Evolutionary conservation across 140 eudicot species (phyloP).

Genomic region (Stevia rebaudiana): DNA sequence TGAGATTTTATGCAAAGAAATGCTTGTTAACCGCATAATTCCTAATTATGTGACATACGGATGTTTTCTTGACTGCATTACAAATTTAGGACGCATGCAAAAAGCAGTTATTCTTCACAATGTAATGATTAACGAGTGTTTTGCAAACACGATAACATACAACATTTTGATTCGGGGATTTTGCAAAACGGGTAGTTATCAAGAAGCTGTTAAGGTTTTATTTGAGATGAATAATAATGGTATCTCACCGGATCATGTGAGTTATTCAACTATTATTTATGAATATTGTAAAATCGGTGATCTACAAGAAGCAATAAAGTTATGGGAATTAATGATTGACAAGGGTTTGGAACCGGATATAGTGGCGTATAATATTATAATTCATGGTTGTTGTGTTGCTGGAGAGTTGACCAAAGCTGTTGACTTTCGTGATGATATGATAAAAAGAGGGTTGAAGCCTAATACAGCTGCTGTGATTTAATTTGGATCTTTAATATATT

Average conservation of each 20-base stretch:
- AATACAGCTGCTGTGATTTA: background rate
- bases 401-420: conserved; percentile 68
- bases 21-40: conserved; percentile 40
- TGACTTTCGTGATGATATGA: conserved; percentile 68
- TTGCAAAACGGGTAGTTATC: conserved; percentile 63
- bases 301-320: conserved; percentile 48
- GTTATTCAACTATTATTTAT: conserved; percentile 68
- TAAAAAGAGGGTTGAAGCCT: conserved; percentile 57
- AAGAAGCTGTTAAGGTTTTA: conserved; percentile 47
- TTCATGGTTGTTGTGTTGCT: conserved; percentile 58
- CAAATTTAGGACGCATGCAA: conserved; percentile 53
- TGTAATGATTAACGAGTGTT: conserved; percentile 41
- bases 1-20: conserved; percentile 56
- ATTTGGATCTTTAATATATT: background rate
- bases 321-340: conserved; percentile 74
- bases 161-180: conserved; percentile 78
- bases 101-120: conserved; percentile 60
- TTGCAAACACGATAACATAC: conserved; percentile 73
- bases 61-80: conserved; percentile 68
- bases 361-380: conserved; percentile 63
- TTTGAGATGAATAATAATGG: conserved; percentile 58
- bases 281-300: conserved; percentile 63
- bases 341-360: conserved; percentile 63
- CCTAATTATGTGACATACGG: conserved; percentile 83
- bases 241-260: conserved; percentile 62